phyloP scores from a whole-genome alignment of 345 rosid genomes.

The Noccaea caerulescens region DNA sequence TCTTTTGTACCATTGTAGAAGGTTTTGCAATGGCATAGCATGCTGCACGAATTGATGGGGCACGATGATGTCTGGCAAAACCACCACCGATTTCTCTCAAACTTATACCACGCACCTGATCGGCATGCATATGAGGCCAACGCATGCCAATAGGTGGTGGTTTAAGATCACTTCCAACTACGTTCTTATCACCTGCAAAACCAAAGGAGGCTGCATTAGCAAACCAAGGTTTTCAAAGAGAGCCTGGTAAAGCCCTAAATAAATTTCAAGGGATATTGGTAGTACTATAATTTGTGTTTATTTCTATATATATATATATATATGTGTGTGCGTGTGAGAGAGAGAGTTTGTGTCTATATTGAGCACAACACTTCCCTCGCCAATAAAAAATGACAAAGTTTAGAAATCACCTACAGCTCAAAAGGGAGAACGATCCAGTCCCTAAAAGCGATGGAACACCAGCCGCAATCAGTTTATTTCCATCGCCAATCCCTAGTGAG shows the following conservation, averaged over 20 bases:
- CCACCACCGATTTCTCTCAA: constrained; percentile 99
- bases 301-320: not conserved
- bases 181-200: constrained; percentile 55
- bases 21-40: constrained; percentile 96
- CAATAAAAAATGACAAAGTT: constrained; percentile 13
- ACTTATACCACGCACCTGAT: constrained; percentile 86
- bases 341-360: not conserved
- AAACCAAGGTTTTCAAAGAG: constrained; percentile 8
- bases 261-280: not conserved
- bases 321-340: not conserved
- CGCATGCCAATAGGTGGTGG: constrained; percentile 73
- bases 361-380: constrained; percentile 11
- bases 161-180: constrained; percentile 46
- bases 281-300: not conserved
- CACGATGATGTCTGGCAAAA: constrained; percentile 89
- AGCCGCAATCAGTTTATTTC: constrained; percentile 67
- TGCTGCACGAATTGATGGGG: constrained; percentile 94
- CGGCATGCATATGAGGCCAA: constrained; percentile 95
- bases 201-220: constrained; percentile 23
- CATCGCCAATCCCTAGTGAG: constrained; percentile 52
- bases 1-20: constrained; percentile 88
- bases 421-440: constrained; percentile 82
- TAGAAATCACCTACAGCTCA: constrained; percentile 69
- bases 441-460: constrained; percentile 95
- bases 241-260: constrained; percentile 9